Base-by-base conservation (phyloP, 371 early-diverging fungal species). In the Mortierella sp. region DNA sequence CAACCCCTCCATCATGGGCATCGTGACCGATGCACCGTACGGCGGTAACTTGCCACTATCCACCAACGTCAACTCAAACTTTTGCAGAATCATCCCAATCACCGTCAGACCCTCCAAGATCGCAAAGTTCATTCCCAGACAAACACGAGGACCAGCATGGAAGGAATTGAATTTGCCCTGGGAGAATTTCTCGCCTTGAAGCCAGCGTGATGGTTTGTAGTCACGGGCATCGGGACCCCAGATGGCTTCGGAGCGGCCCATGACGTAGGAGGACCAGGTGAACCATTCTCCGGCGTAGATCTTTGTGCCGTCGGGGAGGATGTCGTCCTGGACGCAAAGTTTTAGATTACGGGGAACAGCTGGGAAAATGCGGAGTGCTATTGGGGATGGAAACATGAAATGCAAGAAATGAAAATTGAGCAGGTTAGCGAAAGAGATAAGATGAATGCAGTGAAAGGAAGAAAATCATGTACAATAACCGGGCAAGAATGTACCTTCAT, bases 161-260 rank as follows among this genome's bases (percentile, higher is more conserved):
- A 89, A 90, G n/a, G 75, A 73, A 12, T 41, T 78, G 41, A 58
- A 90, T 68, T 91, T 90, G 43, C 46, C 79, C 16, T 54, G 78
- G 0, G 75, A 70, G 18, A 55, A 73, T 55, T 83, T 83, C 21
- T 65, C 60, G 2, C 78, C 77, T 5, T 51, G 35, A 5, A 76
- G 21, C 94, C 94, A 94, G 70, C 95, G 84, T 58, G 93, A 93
- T 10, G 95, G 95, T 11, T 83, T 84, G 75, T 38, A 94, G 35
- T 89, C 84, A 29, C 83, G 77, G 32, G 91, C 92, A 75, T 93
- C 94, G 5, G 83, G 76, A 21, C 95, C 94, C 95, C 95, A 95
- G 68, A 94, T 72, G 21, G 71, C 74, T 46, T 88, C 88, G 24
- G 76, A 78, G 12, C 94, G 88, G 8, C 94, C 94, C 90, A 93